Percentiles rank a stretch among this genome's conserved stretches.
Conservation (phyloP, 129 eudicot species). For the Arctium lappa region DNA sequence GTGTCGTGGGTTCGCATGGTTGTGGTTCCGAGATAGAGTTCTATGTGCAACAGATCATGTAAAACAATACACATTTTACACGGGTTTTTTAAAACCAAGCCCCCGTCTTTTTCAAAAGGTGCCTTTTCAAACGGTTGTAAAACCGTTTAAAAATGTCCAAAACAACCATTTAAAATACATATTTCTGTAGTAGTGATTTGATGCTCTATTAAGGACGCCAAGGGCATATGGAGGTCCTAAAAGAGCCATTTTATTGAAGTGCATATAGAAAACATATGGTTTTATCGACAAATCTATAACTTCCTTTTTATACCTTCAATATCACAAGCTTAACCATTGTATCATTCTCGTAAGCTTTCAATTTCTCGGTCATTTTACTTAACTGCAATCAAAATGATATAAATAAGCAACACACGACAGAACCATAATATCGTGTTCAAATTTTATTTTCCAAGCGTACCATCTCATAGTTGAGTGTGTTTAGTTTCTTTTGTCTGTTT, state of each 20-base stretch:
- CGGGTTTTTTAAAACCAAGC: too few species aligned
- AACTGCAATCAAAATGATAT: conserved; percentile 23
- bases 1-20: too few species aligned
- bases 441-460: conserved; percentile 13
- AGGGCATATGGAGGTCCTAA: not conserved
- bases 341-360: conserved; percentile 41
- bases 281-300: not conserved
- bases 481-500: conserved; percentile 43
- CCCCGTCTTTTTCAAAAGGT: too few species aligned
- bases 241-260: not conserved
- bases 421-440: not conserved
- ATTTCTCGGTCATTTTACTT: conserved; percentile 18
- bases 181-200: too few species aligned
- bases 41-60: too few species aligned
- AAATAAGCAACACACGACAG: not conserved
- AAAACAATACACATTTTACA: too few species aligned
- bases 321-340: conserved; percentile 38
- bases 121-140: too few species aligned
- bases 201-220: not conserved
- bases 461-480: conserved; percentile 44
- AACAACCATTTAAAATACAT: too few species aligned
- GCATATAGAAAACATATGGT: too few species aligned
- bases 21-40: too few species aligned
- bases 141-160: too few species aligned
- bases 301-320: conserved; percentile 28